phyloP scores from a whole-genome alignment of 441 rosid genomes.

The Flueggea neowawraea region DNA sequence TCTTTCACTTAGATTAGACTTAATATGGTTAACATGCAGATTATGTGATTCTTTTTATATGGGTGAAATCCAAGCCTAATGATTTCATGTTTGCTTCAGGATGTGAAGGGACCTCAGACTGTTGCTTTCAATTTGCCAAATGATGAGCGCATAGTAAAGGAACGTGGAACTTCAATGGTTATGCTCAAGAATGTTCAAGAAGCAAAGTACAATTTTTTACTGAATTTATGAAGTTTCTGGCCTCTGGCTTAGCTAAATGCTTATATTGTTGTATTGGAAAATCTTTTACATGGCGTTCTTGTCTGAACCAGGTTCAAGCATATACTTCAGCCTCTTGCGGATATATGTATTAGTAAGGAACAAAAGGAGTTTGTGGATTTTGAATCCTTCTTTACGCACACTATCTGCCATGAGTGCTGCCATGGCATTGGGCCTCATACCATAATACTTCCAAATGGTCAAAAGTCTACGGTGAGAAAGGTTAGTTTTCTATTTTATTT shows the following conservation, averaged over 20 bases:
- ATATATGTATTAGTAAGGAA: constrained; percentile 59
- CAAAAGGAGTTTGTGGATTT: constrained; percentile 85
- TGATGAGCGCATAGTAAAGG: constrained; percentile 88
- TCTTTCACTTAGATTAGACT: too few species aligned
- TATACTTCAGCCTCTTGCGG: constrained; percentile 87
- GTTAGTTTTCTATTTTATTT: constrained; percentile 31
- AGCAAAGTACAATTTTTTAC: constrained; percentile 60
- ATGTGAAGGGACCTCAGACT: constrained; percentile 96
- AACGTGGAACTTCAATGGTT: constrained; percentile 96
- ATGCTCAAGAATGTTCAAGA: constrained; percentile 91
- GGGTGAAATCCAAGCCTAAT: constrained; percentile 7
- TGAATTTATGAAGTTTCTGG: background rate
- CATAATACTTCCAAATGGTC: constrained; percentile 86
- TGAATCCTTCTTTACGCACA: constrained; percentile 93
- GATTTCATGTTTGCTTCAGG: constrained; percentile 44
- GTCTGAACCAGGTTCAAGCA: constrained; percentile 65
- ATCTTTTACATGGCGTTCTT: constrained; percentile 6
- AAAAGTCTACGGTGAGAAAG: constrained; percentile 83
- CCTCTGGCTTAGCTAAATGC: too few species aligned
- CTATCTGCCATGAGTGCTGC: constrained; percentile 95
- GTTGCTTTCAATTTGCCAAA: constrained; percentile 97
- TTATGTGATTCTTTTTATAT: background rate
- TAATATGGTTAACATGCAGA: too few species aligned
- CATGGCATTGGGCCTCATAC: constrained; percentile 98
- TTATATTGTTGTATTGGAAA: constrained; percentile 7